Evolutionary conservation across 2,329 filamentous ascomycete genomes (phyloP), one percentile per base, ranked within the genome.

Genomic region (Ophiosphaerella herpotricha): DNA sequence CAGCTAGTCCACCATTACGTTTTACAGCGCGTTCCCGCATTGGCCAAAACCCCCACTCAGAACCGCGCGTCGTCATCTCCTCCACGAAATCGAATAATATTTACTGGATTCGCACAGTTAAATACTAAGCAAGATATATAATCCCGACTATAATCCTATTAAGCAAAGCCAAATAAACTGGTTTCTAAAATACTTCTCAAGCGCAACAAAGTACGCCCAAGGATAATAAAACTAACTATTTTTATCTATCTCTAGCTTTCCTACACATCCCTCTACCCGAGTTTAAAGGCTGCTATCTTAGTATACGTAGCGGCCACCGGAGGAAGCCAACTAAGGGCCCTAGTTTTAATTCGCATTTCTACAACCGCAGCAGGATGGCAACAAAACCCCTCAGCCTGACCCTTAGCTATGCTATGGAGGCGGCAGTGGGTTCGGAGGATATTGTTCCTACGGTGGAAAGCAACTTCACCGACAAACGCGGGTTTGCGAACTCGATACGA

Each of bases 211-310:
- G 40, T 18, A 83, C 84, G 62, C 60, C 60, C 40, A 60, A 84
- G 55, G 90, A 95, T 68, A 80, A 82, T 54, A 84, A 90, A 63
- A 5, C 2, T 21, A 21, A 4, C 18, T 4, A 5, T 5, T 21
- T 21, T 21, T 5, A 21, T 21, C 89, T 97, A 83, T 88, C 96
- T 68, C 82, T 97, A 66, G 90, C 91, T 1, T 97, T 97, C 70
- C 91, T 96, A 57, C 94, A 97, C 71, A 97, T 97, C 50, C 93
- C 93, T 0, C 77, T 97, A 9, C 91, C 92, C 0, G 93, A 97
- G 72, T 96, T 96, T 67, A 78, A 82, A 40, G 82, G 87, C 40
- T 67, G 75, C 2, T n/a, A 60, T 50, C 78, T 82, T 5, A 81
- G 86, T 33, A 58, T 63, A 11, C 75, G 78, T 41, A 82, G 85